Conservation (phyloP, 495 filamentous ascomycete species). For the Penicillium subrubescens region DNA sequence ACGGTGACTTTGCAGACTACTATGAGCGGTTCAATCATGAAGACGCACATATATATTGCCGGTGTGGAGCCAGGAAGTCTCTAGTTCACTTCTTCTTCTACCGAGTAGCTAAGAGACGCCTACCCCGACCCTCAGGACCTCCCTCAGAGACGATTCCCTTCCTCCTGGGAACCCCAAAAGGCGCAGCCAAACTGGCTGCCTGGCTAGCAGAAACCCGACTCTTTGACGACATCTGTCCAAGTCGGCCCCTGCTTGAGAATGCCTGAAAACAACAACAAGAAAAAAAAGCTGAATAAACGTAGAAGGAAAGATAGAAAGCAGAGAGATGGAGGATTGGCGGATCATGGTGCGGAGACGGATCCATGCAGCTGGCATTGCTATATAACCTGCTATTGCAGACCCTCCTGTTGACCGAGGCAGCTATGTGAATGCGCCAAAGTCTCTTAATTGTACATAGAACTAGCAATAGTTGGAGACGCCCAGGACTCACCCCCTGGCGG, state of each 20-base stretch:
- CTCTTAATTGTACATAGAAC: constrained; percentile 4
- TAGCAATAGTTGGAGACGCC: constrained; percentile 1
- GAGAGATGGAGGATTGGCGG: background rate
- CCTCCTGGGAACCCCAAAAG: too few species aligned
- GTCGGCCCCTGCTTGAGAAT: background rate
- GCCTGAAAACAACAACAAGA: background rate
- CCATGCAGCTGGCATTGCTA: background rate
- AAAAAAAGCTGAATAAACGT: background rate
- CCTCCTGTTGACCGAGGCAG: background rate
- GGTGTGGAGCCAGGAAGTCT: too few species aligned
- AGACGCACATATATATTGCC: too few species aligned
- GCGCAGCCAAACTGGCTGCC: too few species aligned
- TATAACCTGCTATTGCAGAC: background rate
- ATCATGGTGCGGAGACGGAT: background rate
- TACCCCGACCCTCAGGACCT: too few species aligned
- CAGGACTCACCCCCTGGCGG: background rate
- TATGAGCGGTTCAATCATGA: too few species aligned
- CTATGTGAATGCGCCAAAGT: constrained; percentile 7
- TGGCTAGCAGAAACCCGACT: background rate
- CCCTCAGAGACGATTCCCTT: too few species aligned
- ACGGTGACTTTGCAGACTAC: too few species aligned
- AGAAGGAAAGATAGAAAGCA: too few species aligned
- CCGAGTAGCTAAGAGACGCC: too few species aligned
- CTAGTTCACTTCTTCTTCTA: too few species aligned
- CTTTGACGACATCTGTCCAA: background rate